Base-by-base conservation (phyloP, 2,329 filamentous ascomycete genomes). In the Dothidotthia symphoricarpi region DNA sequence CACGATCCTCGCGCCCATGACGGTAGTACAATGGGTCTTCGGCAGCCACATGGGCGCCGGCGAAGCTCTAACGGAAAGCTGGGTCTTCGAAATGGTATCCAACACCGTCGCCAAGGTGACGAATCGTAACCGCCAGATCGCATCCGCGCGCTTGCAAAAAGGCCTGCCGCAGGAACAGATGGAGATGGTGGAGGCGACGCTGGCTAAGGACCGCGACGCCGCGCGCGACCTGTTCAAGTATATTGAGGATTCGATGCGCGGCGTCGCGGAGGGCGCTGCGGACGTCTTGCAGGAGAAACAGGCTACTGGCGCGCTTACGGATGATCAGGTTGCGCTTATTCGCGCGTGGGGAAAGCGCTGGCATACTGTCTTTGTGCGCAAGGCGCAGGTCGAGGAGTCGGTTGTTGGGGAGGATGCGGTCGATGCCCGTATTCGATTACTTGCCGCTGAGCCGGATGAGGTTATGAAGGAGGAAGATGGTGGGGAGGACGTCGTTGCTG, bases 91-190 rank as follows among this genome's bases (percentile, higher is more conserved):
- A 71, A 85, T 97, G 71, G 83, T 97, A 12, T 82, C 83, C 45
- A 86, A 86, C 53, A 97, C 93, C 0, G 83, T 96, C 35, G 78
- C 82, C 60, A 97, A 98, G 70, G 91, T 97, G 32, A 90, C 88
- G 1, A 83, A 83, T 47, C 86, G 90, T 19, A 82, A 94, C 35
- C 82, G 88, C 28, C 88, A 95, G 68, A 83, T 96, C 16, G 80
- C 88, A 8, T 72, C 74, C 2, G 78, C 82, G 4, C 75, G 79
- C 17, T 72, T 75, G n/a, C 76, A 78, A 30, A 73, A 76, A 6
- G 76, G 75, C 10, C 68, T 82, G 3, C 66, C 70, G 1, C 72
- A 73, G 7, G 76, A 82, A 29, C 79, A 82, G 52, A 66, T 81
- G 14, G 71, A 73, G 53, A 72, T 79, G 53, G 71, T 86, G 6